phyloP scores from a whole-genome alignment of 1,139 yeast genomes.

The Starmera stellimalicola region DNA sequence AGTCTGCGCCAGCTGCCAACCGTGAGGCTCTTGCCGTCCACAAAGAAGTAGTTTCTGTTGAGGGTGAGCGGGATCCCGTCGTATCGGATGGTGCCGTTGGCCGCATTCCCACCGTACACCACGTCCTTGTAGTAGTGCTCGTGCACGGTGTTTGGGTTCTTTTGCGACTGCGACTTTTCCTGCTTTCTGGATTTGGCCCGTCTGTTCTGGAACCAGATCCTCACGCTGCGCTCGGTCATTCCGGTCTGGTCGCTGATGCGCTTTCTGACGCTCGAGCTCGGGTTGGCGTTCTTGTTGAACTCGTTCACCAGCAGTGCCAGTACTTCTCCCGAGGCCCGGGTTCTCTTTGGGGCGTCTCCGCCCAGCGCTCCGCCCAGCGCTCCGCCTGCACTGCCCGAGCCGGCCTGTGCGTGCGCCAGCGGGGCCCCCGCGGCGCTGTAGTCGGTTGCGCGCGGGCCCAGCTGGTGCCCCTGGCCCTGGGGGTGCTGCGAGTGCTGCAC shows the following conservation, averaged over 20 bases:
- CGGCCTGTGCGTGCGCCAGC: too few species aligned
- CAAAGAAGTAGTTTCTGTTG: conserved; percentile 58
- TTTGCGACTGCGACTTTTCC: conserved; percentile 32
- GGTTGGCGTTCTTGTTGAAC: conserved; percentile 65
- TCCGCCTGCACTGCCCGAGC: background rate
- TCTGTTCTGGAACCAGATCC: conserved; percentile 93
- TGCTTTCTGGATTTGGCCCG: conserved; percentile 69
- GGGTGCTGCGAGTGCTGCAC: background rate
- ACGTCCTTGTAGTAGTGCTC: background rate
- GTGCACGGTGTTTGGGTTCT: conserved; percentile 8
- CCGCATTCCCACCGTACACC: background rate
- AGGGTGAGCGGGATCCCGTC: conserved; percentile 42
- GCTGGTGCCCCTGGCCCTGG: conserved; percentile 1
- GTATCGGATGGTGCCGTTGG: conserved; percentile 13
- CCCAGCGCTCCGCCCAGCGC: background rate
- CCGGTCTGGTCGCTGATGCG: conserved; percentile 67
- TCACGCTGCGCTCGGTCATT: conserved; percentile 85
- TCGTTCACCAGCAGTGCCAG: conserved; percentile 60
- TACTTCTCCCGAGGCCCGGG: conserved; percentile 80
- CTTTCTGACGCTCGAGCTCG: conserved; percentile 57
- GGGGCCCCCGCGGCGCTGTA: conserved; percentile 1
- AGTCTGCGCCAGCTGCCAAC: conserved; percentile 78
- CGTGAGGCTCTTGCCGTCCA: conserved; percentile 56
- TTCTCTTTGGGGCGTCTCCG: conserved; percentile 23
- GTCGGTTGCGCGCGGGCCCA: background rate